Conservation (phyloP, 108 stramenopile genomes). For the Fragilariopsis cylindrus region DNA sequence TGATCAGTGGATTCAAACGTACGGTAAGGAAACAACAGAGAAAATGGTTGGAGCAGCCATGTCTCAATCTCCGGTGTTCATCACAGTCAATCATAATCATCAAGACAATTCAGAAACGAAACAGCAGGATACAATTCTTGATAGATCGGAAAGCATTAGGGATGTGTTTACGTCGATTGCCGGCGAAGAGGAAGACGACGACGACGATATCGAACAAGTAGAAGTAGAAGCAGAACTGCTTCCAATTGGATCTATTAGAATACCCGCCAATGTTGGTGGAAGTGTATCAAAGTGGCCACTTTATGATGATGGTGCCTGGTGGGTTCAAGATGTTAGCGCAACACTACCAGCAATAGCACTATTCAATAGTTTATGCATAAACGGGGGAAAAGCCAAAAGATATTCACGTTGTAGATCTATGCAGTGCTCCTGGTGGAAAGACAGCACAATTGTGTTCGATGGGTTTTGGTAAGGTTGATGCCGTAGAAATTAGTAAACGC, state of each 20-base stretch:
- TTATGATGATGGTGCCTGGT: conserved; percentile 77
- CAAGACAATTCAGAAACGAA: conserved; percentile 6
- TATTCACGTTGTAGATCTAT: conserved; percentile 91
- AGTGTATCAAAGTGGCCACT: conserved; percentile 63
- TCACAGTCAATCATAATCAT: conserved; percentile 51
- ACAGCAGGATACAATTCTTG: background rate
- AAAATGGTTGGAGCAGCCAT: conserved; percentile 60
- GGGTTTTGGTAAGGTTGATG: conserved; percentile 72
- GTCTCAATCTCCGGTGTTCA: conserved; percentile 51
- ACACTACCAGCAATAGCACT: conserved; percentile 75
- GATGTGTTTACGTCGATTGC: conserved; percentile 16
- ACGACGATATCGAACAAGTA: too few relatives aligned
- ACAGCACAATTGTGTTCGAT: conserved; percentile 91
- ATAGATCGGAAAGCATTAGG: conserved; percentile 22
- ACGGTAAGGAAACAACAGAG: conserved; percentile 55
- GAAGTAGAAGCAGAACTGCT: conserved; percentile 35
- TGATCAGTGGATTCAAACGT: conserved; percentile 49
- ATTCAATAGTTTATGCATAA: conserved; percentile 36
- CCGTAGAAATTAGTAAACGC: conserved; percentile 59
- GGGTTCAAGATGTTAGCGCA: conserved; percentile 83
- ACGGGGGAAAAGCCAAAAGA: conserved; percentile 17
- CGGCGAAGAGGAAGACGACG: conserved; percentile 21
- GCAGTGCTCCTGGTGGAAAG: conserved; percentile 97
- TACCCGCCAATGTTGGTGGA: conserved; percentile 35
- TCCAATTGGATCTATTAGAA: conserved; percentile 70